Evolutionary conservation across 371 early-diverging fungal genomes (phyloP).

Genomic region (Syncephalastrum sp.): DNA sequence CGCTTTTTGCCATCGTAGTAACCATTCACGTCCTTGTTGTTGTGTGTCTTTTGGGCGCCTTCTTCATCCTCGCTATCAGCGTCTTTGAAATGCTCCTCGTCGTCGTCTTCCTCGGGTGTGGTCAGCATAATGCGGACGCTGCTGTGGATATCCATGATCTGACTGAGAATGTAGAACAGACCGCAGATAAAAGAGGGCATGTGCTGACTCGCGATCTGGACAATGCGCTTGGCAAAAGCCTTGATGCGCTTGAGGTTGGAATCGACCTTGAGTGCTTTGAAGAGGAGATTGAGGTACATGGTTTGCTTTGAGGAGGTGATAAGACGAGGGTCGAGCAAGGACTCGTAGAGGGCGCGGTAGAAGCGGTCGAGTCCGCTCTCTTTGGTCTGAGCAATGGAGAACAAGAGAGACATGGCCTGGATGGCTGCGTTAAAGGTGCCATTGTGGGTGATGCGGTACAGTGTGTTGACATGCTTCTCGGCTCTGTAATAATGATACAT

Average conservation of each 20-base stretch:
- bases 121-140: constrained; percentile 62
- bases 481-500: constrained; percentile 4
- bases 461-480: constrained; percentile 78
- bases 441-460: constrained; percentile 87
- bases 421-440: constrained; percentile 88
- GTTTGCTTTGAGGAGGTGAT: constrained; percentile 83
- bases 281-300: constrained; percentile 90
- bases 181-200: constrained; percentile 86
- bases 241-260: constrained; percentile 62
- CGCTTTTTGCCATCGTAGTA: constrained; percentile 85
- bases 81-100: constrained; percentile 57
- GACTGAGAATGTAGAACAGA: constrained; percentile 78
- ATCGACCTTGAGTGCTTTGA: constrained; percentile 82
- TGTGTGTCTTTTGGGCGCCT: constrained; percentile 15
- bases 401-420: constrained; percentile 89
- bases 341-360: constrained; percentile 87
- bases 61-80: constrained; percentile 46
- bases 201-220: constrained; percentile 78
- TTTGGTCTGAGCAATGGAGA: constrained; percentile 67
- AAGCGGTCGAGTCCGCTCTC: constrained; percentile 73
- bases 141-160: constrained; percentile 52
- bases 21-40: constrained; percentile 15
- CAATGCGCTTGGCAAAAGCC: constrained; percentile 87
- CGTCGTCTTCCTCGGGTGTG: constrained; percentile 71
- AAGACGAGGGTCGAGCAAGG: constrained; percentile 83